These are phyloP conservation scores for Penicillium alfredii DNA, from an alignment of 495 filamentous ascomycete genomes.

Conservation along the genomic window DNA sequence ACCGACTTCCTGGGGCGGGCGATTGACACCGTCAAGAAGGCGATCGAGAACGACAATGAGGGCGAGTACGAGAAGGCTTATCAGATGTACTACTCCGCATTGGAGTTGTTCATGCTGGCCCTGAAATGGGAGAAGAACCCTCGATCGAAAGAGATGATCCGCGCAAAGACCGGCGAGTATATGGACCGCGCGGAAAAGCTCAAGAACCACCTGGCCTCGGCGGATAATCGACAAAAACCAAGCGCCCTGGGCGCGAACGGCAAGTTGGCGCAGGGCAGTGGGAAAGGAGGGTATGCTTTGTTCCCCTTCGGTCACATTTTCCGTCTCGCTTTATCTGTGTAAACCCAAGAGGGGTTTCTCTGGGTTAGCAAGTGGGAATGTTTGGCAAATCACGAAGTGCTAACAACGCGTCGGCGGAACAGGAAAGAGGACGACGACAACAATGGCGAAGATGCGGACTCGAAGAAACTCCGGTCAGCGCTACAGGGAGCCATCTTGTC, in stretches of 20 bases:
- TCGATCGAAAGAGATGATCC: constrained; percentile 93
- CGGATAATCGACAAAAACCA: constrained; percentile 69
- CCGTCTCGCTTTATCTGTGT: too few species aligned
- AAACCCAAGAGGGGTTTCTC: too few species aligned
- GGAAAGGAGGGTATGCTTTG: constrained; percentile 61
- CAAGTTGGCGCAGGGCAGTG: constrained; percentile 62
- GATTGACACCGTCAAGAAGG: constrained; percentile 92
- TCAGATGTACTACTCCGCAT: constrained; percentile 85
- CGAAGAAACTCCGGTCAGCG: constrained; percentile 88
- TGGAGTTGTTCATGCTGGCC: constrained; percentile 94
- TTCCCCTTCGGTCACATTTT: too few species aligned
- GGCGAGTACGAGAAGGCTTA: constrained; percentile 95
- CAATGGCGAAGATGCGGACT: constrained; percentile 76
- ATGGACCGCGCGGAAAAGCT: constrained; percentile 98
- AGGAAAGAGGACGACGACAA: constrained; percentile 60
- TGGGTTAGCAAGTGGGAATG: too few species aligned
- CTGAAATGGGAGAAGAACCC: constrained; percentile 98
- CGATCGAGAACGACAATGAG: constrained; percentile 93
- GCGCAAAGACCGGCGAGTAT: constrained; percentile 87
- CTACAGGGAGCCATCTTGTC: constrained; percentile 87
- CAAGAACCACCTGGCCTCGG: constrained; percentile 76
- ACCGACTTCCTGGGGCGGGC: constrained; percentile 94
- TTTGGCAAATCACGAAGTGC: too few species aligned
- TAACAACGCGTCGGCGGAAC: constrained; percentile 6
- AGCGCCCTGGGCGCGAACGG: constrained; percentile 81